These are phyloP conservation scores for Parsonsia alboflavescens DNA, from an alignment of 257 asterid genomes.

Conservation along the genomic window DNA sequence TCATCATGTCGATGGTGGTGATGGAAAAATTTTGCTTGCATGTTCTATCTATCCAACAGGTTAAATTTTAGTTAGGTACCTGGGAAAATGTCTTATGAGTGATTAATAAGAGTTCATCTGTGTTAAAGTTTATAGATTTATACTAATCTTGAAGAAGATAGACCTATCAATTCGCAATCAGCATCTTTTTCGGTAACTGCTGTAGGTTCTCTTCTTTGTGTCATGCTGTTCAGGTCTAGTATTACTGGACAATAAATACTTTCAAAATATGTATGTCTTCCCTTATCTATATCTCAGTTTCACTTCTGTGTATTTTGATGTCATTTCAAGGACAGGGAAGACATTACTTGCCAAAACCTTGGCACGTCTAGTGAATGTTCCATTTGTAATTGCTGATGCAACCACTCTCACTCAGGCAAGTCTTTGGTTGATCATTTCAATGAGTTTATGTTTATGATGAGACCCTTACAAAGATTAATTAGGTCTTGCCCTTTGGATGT, in stretches of 20 bases:
- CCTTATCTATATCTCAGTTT: slow-evolving; percentile 38
- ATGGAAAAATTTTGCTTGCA: not conserved
- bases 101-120: not conserved
- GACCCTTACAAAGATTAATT: not conserved
- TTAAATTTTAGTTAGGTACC: not conserved
- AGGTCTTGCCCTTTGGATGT: not conserved
- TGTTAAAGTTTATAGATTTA: not conserved
- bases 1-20: not conserved
- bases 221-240: not conserved
- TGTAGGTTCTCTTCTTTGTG: not conserved
- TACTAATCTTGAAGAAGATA: not conserved
- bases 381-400: slow-evolving; percentile 98
- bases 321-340: slow-evolving; percentile 95
- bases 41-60: not conserved
- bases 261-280: not conserved
- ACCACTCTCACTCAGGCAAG: slow-evolving; percentile 98
- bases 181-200: not conserved
- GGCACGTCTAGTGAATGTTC: slow-evolving; percentile 96
- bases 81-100: not conserved
- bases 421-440: slow-evolving; percentile 11
- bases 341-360: slow-evolving; percentile 96
- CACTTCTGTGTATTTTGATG: slow-evolving; percentile 45
- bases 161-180: not conserved
- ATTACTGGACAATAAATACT: not conserved
- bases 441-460: not conserved